Evolutionary conservation across 1,284 basidiomycete species (phyloP).

Genomic region (Gymnopus androsaceus): DNA sequence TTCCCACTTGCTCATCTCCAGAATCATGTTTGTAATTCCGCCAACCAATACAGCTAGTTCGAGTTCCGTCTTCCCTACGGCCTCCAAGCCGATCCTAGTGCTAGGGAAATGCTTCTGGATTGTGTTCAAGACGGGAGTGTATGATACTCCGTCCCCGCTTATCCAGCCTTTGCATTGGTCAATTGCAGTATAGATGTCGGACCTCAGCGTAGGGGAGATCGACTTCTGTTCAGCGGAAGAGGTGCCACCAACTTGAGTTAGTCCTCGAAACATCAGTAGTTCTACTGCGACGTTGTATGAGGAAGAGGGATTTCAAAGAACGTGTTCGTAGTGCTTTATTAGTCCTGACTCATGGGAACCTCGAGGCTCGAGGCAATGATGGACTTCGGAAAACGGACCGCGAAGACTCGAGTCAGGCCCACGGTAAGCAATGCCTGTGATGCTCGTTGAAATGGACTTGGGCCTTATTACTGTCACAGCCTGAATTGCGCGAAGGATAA

Average conservation of each 20-base stretch:
- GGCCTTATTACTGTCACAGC: too few species aligned
- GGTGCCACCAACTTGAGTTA: conserved; percentile 37
- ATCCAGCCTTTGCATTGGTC: conserved; percentile 49
- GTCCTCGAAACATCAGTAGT: conserved; percentile 45
- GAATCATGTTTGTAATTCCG: conserved; percentile 51
- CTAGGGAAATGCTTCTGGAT: conserved; percentile 52
- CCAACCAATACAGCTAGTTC: conserved; percentile 49
- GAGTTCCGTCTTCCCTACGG: conserved; percentile 41
- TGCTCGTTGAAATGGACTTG: too few species aligned
- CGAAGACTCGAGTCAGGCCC: background rate
- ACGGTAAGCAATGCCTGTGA: too few species aligned
- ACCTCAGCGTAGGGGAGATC: conserved; percentile 46
- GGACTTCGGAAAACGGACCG: conserved; percentile 4
- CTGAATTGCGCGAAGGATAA: too few species aligned
- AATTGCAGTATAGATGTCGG: conserved; percentile 47
- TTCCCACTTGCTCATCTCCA: conserved; percentile 55
- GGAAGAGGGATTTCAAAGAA: background rate
- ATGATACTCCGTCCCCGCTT: conserved; percentile 46
- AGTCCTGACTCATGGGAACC: conserved; percentile 33
- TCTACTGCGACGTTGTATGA: background rate
- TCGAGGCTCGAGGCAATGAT: conserved; percentile 38
- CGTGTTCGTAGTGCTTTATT: background rate
- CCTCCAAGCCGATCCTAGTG: conserved; percentile 43
- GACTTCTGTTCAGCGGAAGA: conserved; percentile 39
- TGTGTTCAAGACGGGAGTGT: conserved; percentile 39